Evolutionary conservation across 352 stramenopile species (phyloP).

Genomic region (Phytophthora hybrid): DNA sequence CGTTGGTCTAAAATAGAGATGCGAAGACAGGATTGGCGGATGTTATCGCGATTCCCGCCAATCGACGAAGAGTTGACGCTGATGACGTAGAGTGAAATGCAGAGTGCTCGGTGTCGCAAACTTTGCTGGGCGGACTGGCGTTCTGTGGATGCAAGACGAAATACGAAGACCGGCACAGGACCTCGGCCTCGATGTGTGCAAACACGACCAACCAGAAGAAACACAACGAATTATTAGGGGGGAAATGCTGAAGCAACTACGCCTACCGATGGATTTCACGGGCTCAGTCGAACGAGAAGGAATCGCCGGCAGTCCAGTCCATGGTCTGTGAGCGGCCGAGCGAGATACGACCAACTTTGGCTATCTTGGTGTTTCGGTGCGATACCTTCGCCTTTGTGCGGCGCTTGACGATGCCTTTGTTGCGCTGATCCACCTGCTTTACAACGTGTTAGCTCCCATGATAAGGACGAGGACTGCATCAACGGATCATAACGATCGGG

Average conservation of each 20-base stretch:
- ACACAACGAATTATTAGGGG: conserved; percentile 15
- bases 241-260: neutral
- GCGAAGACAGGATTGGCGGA: conserved; percentile 13
- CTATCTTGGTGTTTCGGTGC: conserved; percentile 20
- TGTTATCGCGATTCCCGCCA: neutral
- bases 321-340: conserved; percentile 29
- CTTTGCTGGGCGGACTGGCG: neutral
- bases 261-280: neutral
- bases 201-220: neutral
- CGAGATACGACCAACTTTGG: conserved; percentile 23
- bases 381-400: conserved; percentile 25
- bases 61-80: too few relatives aligned
- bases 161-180: too few relatives aligned
- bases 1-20: conserved; percentile 2
- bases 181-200: too few relatives aligned
- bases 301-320: conserved; percentile 50
- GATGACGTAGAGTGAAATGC: neutral
- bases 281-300: conserved; percentile 54
- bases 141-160: neutral
- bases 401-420: conserved; percentile 30
- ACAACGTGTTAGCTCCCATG: conserved; percentile 10
- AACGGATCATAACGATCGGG: neutral
- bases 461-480: neutral
- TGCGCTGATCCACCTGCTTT: conserved; percentile 15
- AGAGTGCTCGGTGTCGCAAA: neutral